A percentile compares a stretch with the other conserved stretches of the same genome.
phyloP scores from a whole-genome alignment of 345 rosid species.

The Durio zibethinus region DNA sequence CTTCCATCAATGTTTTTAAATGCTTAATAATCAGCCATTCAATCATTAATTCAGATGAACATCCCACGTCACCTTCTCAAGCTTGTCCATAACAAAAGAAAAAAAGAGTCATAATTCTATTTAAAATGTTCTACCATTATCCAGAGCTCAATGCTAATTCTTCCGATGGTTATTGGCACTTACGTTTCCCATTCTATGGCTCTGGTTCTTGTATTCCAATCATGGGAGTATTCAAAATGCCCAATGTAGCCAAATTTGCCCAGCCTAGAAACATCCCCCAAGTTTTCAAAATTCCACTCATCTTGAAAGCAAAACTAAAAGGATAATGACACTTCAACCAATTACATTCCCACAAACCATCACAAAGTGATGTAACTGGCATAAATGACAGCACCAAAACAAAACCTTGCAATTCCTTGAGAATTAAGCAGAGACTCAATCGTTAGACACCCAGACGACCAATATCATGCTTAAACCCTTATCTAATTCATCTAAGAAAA shows the following conservation, averaged over 20 bases:
- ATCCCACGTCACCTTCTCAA: neutral
- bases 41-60: neutral
- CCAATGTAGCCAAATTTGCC: neutral
- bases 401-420: neutral
- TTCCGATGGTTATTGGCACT: neutral
- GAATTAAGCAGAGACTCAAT: neutral
- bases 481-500: neutral
- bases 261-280: neutral
- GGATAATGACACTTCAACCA: neutral
- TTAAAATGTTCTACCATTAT: neutral
- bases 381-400: neutral
- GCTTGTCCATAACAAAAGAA: neutral
- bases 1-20: neutral
- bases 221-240: neutral
- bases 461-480: neutral
- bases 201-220: neutral
- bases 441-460: neutral
- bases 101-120: neutral
- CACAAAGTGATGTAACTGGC: neutral
- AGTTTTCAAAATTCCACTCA: neutral
- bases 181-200: neutral
- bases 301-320: neutral
- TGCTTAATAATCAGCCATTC: neutral
- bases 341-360: slow-evolving; percentile 3
- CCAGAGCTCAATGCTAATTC: slow-evolving; percentile 4